A percentile compares a stretch with the other conserved stretches of the same genome.
Evolutionary conservation across 768 basidiomycete species (phyloP).

Genomic region (Hygrocybe coccinea): DNA sequence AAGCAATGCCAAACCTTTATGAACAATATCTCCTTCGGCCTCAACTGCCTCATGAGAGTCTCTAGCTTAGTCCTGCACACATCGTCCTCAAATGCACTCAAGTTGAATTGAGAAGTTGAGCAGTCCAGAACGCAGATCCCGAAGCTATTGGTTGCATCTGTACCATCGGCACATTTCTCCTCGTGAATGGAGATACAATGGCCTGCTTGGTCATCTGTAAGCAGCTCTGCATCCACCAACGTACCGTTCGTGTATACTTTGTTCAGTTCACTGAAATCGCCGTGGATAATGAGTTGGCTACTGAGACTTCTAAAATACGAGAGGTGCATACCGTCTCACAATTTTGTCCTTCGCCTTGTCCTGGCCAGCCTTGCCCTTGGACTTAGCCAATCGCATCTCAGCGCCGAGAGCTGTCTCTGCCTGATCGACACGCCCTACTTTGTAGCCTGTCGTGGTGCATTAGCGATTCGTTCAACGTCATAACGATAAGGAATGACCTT

Average conservation of each 20-base stretch:
- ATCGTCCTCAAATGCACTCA: constrained; percentile 89
- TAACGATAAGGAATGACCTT: constrained; percentile 42
- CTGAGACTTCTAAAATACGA: background rate
- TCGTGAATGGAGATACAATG: constrained; percentile 91
- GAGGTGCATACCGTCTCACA: constrained; percentile 58
- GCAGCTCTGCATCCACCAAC: constrained; percentile 81
- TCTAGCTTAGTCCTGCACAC: constrained; percentile 88
- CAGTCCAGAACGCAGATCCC: constrained; percentile 92
- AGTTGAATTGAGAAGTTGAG: constrained; percentile 90
- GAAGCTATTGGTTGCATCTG: constrained; percentile 51
- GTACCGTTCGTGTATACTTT: constrained; percentile 98
- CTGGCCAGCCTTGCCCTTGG: constrained; percentile 48
- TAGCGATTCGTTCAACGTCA: background rate
- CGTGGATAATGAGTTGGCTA: background rate
- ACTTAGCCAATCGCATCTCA: constrained; percentile 86
- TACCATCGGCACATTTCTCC: constrained; percentile 40
- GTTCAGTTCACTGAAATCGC: constrained; percentile 65
- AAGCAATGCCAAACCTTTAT: constrained; percentile 58
- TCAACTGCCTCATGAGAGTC: constrained; percentile 84
- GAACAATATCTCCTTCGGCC: constrained; percentile 87
- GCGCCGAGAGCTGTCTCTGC: constrained; percentile 95
- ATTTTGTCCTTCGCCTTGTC: constrained; percentile 78
- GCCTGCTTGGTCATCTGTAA: constrained; percentile 89
- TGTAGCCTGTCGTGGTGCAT: constrained; percentile 54
- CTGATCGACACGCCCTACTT: constrained; percentile 96